Evolutionary conservation across 306 rosid species (phyloP).

Genomic region (Vigna reflexopilosa): DNA sequence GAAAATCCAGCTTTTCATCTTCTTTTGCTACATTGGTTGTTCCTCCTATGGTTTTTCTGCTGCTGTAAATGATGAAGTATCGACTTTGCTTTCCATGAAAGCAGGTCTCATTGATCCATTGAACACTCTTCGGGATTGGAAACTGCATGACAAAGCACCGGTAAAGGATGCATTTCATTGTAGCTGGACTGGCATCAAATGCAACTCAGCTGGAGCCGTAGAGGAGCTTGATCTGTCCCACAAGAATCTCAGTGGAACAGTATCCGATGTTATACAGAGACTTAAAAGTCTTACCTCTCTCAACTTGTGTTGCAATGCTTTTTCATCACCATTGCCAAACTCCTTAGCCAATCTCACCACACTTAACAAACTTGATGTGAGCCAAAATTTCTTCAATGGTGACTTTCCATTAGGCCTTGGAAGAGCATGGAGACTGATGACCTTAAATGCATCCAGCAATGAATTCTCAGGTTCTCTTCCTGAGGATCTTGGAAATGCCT

Average conservation of each 20-base stretch:
- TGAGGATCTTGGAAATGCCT: constrained; percentile 75
- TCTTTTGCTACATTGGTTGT: constrained; percentile 57
- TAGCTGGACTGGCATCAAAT: constrained; percentile 74
- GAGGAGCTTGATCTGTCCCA: constrained; percentile 80
- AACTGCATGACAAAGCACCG: constrained; percentile 43
- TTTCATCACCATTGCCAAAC: constrained; percentile 74
- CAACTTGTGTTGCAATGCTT: constrained; percentile 78
- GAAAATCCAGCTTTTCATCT: constrained; percentile 59
- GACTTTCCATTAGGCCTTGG: constrained; percentile 77
- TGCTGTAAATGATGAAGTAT: constrained; percentile 61
- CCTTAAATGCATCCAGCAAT: constrained; percentile 83
- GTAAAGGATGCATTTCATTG: constrained; percentile 60
- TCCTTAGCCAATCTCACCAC: constrained; percentile 67
- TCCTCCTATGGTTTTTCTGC: constrained; percentile 42
- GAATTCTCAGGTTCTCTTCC: constrained; percentile 78
- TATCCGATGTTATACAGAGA: constrained; percentile 64
- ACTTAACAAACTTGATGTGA: constrained; percentile 72
- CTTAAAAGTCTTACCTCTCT: constrained; percentile 64
- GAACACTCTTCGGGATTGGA: constrained; percentile 70
- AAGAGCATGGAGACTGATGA: constrained; percentile 45
- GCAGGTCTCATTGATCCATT: constrained; percentile 71
- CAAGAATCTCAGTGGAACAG: constrained; percentile 83
- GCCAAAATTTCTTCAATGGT: constrained; percentile 81
- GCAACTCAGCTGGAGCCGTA: constrained; percentile 68
- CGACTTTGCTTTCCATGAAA: constrained; percentile 76